A percentile compares a stretch with the other conserved stretches of the same genome.
Evolutionary conservation across 106 monocot species (phyloP).

Genomic region (Platanthera zijinensis): DNA sequence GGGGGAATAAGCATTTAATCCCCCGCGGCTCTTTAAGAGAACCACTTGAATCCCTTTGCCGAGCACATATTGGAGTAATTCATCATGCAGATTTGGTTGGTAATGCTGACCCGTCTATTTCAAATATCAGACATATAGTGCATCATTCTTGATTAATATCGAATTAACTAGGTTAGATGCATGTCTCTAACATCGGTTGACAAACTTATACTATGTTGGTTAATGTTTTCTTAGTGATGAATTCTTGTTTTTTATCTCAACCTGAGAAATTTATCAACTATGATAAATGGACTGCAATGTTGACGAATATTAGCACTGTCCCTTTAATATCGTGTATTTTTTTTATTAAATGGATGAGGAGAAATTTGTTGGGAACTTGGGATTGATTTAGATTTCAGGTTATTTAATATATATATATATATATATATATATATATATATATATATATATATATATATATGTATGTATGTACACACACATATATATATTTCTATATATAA

Average conservation of each 20-base stretch:
- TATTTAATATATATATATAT: too few relatives aligned
- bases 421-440: too few relatives aligned
- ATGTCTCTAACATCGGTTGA: neutral
- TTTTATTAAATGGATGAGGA: too few relatives aligned
- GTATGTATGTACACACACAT: too few relatives aligned
- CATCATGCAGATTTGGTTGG: slow-evolving; percentile 81
- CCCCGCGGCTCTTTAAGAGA: slow-evolving; percentile 86
- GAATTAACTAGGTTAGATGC: neutral
- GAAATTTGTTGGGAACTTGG: too few relatives aligned
- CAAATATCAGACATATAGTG: neutral
- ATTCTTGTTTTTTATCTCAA: neutral
- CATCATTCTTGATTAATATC: neutral
- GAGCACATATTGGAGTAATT: slow-evolving; percentile 63
- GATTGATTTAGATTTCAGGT: too few relatives aligned
- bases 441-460: too few relatives aligned
- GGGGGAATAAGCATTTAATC: slow-evolving; percentile 72
- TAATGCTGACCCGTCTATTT: slow-evolving; percentile 1
- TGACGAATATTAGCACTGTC: too few relatives aligned
- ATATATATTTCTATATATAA: too few relatives aligned
- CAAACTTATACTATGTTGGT: neutral
- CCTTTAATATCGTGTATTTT: too few relatives aligned
- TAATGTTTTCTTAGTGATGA: neutral
- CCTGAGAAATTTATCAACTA: neutral
- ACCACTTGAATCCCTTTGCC: slow-evolving; percentile 47
- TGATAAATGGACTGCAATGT: neutral